phyloP scores from a whole-genome alignment of 192 early-diverging fungal genomes.

The Coemansia sp. region DNA sequence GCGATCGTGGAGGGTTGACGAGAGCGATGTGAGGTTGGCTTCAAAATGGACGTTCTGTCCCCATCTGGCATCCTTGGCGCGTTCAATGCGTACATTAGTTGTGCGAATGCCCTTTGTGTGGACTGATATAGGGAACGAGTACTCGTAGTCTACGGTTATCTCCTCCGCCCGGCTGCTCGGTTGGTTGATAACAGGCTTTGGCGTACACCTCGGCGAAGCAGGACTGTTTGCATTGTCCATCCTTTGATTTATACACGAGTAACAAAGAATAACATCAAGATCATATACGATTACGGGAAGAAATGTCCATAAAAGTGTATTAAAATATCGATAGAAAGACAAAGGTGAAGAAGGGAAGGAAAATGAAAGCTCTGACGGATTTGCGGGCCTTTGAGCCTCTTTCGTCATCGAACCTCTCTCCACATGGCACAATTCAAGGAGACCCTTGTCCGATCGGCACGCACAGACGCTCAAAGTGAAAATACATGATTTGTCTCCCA shows the following conservation, averaged over 20 bases:
- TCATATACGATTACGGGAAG: neutral
- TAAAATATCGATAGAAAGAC: neutral
- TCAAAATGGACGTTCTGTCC: conserved; percentile 26
- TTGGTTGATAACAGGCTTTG: conserved; percentile 17
- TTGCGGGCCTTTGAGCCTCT: neutral
- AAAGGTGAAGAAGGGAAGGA: neutral
- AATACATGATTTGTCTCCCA: too few relatives aligned
- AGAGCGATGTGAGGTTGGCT: conserved; percentile 31
- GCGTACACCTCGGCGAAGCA: neutral
- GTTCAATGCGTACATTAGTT: conserved; percentile 37
- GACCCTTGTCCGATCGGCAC: neutral
- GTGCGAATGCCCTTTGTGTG: conserved; percentile 38
- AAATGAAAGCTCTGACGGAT: neutral
- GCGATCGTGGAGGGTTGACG: conserved; percentile 39
- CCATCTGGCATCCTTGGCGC: conserved; percentile 20
- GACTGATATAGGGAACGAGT: conserved; percentile 23
- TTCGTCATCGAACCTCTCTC: neutral
- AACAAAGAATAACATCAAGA: neutral
- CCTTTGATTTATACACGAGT: neutral
- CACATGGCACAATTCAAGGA: neutral
- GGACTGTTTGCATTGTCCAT: neutral
- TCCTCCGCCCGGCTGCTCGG: conserved; percentile 28
- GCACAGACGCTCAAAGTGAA: neutral
- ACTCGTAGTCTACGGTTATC: conserved; percentile 31
- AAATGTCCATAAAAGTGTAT: neutral